Conservation (phyloP, 129 eudicot genomes). For the Kitagawia praeruptora region DNA sequence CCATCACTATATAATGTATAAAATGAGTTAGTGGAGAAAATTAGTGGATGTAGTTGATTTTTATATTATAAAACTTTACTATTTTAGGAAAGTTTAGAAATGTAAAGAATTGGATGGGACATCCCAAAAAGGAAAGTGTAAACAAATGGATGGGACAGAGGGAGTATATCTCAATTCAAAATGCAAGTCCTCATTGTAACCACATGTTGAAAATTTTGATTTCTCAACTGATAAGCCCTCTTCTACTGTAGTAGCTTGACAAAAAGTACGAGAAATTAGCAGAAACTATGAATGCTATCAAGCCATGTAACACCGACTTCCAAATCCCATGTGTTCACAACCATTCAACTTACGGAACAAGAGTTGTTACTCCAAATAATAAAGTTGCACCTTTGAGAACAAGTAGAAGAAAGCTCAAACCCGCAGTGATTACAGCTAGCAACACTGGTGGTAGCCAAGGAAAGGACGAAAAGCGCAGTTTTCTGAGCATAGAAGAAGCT, state of each 20-base stretch:
- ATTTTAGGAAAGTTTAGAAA: no score
- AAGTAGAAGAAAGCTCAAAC: slow-evolving; percentile 13
- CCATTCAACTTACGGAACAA: background rate
- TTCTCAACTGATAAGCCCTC: background rate
- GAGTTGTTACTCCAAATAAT: background rate
- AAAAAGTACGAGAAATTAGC: no score
- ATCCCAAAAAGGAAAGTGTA: no score
- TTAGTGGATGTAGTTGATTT: no score
- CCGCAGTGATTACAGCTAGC: slow-evolving; percentile 16
- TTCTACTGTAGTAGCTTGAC: background rate
- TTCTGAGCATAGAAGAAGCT: slow-evolving; percentile 70
- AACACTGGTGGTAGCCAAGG: slow-evolving; percentile 29
- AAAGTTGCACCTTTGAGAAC: background rate
- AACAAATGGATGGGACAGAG: no score
- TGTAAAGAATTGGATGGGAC: no score
- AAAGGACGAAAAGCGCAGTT: slow-evolving; percentile 41
- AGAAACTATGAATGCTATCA: slow-evolving; percentile 34
- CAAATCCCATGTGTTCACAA: slow-evolving; percentile 12
- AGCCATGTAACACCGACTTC: slow-evolving; percentile 13
- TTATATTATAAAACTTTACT: no score
- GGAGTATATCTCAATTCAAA: no score
- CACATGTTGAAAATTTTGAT: background rate
- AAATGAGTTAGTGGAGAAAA: no score
- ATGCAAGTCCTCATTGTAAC: no score
- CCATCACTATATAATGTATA: no score